Base-by-base conservation (phyloP, 352 stramenopile species). In the Pythium rhizo-oryzae region DNA sequence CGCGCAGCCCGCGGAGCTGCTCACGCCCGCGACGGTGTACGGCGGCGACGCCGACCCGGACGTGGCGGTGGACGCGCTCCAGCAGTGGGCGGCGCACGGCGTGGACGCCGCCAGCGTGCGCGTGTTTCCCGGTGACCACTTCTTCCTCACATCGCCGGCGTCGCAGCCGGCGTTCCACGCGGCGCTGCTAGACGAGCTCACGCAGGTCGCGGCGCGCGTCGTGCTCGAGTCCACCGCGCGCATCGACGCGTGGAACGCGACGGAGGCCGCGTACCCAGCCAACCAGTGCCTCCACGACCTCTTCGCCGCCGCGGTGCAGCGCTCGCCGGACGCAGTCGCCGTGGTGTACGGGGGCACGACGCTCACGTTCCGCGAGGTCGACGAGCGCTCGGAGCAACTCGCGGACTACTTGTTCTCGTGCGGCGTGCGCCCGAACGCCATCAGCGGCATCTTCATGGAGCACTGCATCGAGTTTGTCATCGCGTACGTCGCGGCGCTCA, bases 391-490 rank as follows among this genome's bases (percentile, higher is more conserved):
- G 49, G 75, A 89, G 55, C 72, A 57, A 11, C 86, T 94, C 5
- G 82, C 84, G 6, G 80, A 90, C 63, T 86, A 86, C 43, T 58
- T 93, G 33, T 93, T 82, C 58, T 53, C 79, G n/a, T 67, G 74
- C 39, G 85, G 85, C 53, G 82, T 93, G 35, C 84, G 84, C 5
- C 82, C 82, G 2, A 90, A 90, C 67, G 76, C 71, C 58, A 92
- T 91, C 51, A 85, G 81, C 52, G 85, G 82, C 33, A 90, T 93
- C 72, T 93, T 98, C 67, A 97, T 98, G 90, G 92, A 97, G 61
- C 91, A 96, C 43, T 96, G 87, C 61, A 81, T 89, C 59, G 87
- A 97, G 78, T 98, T 97, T 70, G 90, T 97, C 46, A 80, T 98
- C 23, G 85, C 80, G 8, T 97, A 97, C 71, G 77, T 98, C 37